A percentile compares a stretch with the other conserved stretches of the same genome.
phyloP scores from a whole-genome alignment of 495 filamentous ascomycete species.

The Penicilliopsis zonata region DNA sequence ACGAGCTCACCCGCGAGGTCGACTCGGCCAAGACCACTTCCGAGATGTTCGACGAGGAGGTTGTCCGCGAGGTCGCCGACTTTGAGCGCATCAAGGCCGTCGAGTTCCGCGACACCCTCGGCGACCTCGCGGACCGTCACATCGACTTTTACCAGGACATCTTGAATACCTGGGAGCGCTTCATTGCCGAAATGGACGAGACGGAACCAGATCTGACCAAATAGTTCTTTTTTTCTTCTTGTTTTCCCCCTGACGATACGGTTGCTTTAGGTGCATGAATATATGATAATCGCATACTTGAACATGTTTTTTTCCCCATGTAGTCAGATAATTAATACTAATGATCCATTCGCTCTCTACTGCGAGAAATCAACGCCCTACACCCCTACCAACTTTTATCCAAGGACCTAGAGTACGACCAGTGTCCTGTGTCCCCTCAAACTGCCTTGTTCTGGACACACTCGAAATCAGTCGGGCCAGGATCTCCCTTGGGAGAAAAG shows the following conservation, averaged over 20 bases:
- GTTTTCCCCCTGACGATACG: too few species aligned
- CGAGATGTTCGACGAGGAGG: slow-evolving; percentile 88
- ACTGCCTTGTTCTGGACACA: slow-evolving; percentile 11
- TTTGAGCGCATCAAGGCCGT: slow-evolving; percentile 93
- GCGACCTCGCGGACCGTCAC: slow-evolving; percentile 71
- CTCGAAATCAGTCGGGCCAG: slow-evolving; percentile 16
- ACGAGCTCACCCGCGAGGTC: slow-evolving; percentile 76
- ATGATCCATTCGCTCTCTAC: too few species aligned
- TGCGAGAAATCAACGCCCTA: too few species aligned
- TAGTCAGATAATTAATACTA: too few species aligned
- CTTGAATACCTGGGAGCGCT: slow-evolving; percentile 79
- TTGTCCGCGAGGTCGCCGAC: slow-evolving; percentile 79
- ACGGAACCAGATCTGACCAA: slow-evolving; percentile 19
- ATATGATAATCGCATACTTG: too few species aligned
- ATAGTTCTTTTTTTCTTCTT: too few species aligned
- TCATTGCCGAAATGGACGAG: slow-evolving; percentile 79
- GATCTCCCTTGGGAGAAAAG: slow-evolving; percentile 11
- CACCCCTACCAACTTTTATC: too few species aligned
- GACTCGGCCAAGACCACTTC: slow-evolving; percentile 72
- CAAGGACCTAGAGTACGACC: too few species aligned
- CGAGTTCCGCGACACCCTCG: slow-evolving; percentile 83
- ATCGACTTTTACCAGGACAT: slow-evolving; percentile 74
- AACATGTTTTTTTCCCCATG: too few species aligned
- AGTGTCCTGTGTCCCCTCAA: too few species aligned
- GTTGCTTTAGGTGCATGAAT: too few species aligned